Percentiles rank a stretch among this genome's conserved stretches.
Evolutionary conservation across 2,329 filamentous ascomycete species (phyloP).

Genomic region (Drechslerella coelobrocha): DNA sequence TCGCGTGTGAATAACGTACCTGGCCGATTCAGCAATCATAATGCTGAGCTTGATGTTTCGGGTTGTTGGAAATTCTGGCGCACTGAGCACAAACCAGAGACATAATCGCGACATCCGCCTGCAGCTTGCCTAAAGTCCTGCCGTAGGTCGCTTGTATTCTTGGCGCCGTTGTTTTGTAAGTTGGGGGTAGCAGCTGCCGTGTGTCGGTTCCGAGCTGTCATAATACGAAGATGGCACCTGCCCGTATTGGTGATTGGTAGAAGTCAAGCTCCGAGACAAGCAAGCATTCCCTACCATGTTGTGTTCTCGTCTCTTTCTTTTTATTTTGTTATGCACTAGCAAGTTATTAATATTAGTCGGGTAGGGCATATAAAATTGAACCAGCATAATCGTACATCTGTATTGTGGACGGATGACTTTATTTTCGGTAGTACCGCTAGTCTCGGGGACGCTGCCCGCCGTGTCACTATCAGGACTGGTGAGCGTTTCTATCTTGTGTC

Average conservation of each 20-base stretch:
- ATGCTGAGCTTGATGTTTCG: too few species aligned
- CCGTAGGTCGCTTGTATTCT: constrained; percentile 12
- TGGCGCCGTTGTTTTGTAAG: neutral
- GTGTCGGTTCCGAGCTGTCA: neutral
- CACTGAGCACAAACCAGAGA: too few species aligned
- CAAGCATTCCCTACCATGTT: neutral
- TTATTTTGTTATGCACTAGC: too few species aligned
- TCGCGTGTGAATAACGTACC: too few species aligned
- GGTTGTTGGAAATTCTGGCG: too few species aligned
- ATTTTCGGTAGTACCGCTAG: too few species aligned
- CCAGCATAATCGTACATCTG: neutral
- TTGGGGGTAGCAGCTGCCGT: neutral
- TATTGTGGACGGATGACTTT: too few species aligned
- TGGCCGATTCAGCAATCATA: too few species aligned
- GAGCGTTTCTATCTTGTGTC: constrained; percentile 49
- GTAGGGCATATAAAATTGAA: too few species aligned
- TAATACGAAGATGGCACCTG: neutral
- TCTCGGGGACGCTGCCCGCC: too few species aligned
- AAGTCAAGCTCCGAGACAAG: constrained; percentile 2
- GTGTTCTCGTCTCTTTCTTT: neutral
- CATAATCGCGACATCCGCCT: constrained; percentile 50
- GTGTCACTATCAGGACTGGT: too few species aligned
- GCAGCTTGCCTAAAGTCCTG: constrained; percentile 22
- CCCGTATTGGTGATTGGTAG: neutral
- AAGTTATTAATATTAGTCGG: too few species aligned